Conservation (phyloP, 176 grass and related monocot species). For the Zizania latifolia region DNA sequence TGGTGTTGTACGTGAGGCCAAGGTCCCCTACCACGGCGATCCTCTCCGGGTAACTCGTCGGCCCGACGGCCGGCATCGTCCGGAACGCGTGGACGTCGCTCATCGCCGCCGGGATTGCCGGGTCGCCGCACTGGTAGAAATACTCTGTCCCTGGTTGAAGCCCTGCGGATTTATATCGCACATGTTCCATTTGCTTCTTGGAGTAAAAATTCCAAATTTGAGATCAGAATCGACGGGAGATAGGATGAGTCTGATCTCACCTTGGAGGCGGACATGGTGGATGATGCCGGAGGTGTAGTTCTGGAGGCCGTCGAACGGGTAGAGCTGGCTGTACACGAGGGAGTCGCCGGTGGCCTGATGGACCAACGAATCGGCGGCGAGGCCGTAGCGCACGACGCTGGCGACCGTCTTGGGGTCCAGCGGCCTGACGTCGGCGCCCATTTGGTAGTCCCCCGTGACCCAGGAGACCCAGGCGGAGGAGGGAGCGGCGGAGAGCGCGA, state of each 20-base stretch:
- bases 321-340: conserved; percentile 81
- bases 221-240: too few species aligned
- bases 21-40: conserved; percentile 78
- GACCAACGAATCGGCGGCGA: not conserved
- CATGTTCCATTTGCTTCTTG: too few species aligned
- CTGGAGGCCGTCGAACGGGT: conserved; percentile 67
- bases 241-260: too few species aligned
- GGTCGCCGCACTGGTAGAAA: conserved; percentile 82
- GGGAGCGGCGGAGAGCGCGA: conserved; percentile 54
- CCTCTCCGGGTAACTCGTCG: conserved; percentile 46
- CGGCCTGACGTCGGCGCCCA: conserved; percentile 16
- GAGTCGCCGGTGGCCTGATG: not conserved
- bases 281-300: conserved; percentile 85
- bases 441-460: conserved; percentile 43
- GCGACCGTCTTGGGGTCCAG: conserved; percentile 48
- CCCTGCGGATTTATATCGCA: too few species aligned
- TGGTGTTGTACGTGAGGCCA: conserved; percentile 86
- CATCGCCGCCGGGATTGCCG: conserved; percentile 14
- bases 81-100: conserved; percentile 61
- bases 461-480: conserved; percentile 79
- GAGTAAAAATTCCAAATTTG: too few species aligned
- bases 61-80: conserved; percentile 44
- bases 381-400: conserved; percentile 72
- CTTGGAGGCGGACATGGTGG: conserved; percentile 78
- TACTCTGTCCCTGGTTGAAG: conserved; percentile 51